Conservation (phyloP, 2,329 filamentous ascomycete genomes). For the Leptographium radiaticola region DNA sequence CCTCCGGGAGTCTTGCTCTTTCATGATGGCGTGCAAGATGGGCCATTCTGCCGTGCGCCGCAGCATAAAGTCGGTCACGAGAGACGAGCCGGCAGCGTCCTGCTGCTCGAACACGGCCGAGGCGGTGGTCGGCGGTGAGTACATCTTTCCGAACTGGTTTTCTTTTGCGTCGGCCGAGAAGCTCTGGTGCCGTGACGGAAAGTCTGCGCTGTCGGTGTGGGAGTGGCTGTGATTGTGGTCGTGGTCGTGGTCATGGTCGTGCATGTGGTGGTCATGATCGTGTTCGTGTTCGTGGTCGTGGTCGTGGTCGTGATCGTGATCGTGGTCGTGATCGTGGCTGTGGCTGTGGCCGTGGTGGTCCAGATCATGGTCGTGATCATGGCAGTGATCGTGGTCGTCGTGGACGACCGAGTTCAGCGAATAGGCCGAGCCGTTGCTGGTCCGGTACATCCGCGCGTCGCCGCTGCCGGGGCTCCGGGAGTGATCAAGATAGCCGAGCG, state of each 20-base stretch:
- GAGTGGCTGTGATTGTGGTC: slow-evolving; percentile 13
- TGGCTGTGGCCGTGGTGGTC: slow-evolving; percentile 10
- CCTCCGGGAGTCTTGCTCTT: slow-evolving; percentile 81
- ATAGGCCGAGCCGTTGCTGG: slow-evolving; percentile 12
- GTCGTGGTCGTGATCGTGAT: slow-evolving; percentile 7
- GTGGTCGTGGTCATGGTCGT: slow-evolving; percentile 14
- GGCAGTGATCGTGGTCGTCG: neutral
- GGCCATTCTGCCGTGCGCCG: slow-evolving; percentile 57
- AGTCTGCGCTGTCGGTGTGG: slow-evolving; percentile 6
- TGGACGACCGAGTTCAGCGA: slow-evolving; percentile 3
- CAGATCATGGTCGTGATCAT: slow-evolving; percentile 16
- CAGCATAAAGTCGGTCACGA: slow-evolving; percentile 62
- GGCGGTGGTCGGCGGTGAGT: slow-evolving; percentile 17
- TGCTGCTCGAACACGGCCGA: slow-evolving; percentile 18
- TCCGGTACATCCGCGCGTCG: slow-evolving; percentile 2
- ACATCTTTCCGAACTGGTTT: slow-evolving; percentile 17
- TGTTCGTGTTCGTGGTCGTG: slow-evolving; percentile 14
- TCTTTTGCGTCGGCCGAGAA: neutral
- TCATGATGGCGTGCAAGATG: slow-evolving; percentile 70
- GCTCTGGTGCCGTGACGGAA: no score
- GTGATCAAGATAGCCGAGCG: slow-evolving; percentile 26
- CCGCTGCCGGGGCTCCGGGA: slow-evolving; percentile 14
- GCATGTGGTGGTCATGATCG: neutral
- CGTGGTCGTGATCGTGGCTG: slow-evolving; percentile 7
- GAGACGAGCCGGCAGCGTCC: slow-evolving; percentile 42